Conservation (phyloP, 2,329 filamentous ascomycete species). For the Sporothrix inflata region DNA sequence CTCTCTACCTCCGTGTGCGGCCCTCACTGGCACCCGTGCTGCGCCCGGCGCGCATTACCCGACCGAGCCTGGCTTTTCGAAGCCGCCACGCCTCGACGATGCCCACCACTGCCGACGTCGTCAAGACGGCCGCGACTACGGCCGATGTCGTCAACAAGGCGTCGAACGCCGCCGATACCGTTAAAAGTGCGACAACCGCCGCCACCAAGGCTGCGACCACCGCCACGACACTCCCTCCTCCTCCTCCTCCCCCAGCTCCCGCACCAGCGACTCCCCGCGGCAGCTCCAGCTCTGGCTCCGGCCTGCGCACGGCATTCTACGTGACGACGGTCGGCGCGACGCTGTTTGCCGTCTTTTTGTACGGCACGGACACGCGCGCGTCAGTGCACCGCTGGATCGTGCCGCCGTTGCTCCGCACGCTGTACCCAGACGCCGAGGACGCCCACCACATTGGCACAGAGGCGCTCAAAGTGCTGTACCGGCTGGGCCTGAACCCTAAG, state of each 20-base stretch:
- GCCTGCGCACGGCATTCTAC: slow-evolving; percentile 46
- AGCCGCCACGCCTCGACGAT: not conserved
- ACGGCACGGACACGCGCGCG: slow-evolving; percentile 74
- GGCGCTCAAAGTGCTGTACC: slow-evolving; percentile 72
- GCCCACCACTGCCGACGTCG: not conserved
- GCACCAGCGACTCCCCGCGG: not conserved
- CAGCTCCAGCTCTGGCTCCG: slow-evolving; percentile 30
- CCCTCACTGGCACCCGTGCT: slow-evolving; percentile 33
- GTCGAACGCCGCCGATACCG: not conserved
- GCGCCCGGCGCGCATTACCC: slow-evolving; percentile 12
- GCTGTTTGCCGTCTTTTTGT: slow-evolving; percentile 61
- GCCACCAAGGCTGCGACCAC: not conserved
- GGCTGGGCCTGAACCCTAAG: slow-evolving; percentile 75
- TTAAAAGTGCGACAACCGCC: not conserved
- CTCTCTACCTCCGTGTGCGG: slow-evolving; percentile 38
- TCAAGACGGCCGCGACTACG: not conserved
- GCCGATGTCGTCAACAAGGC: not conserved
- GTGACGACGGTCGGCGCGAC: slow-evolving; percentile 48
- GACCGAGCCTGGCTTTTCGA: not conserved
- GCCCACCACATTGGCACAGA: slow-evolving; percentile 82
- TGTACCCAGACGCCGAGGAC: slow-evolving; percentile 81
- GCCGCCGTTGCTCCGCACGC: slow-evolving; percentile 65
- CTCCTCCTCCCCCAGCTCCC: not conserved
- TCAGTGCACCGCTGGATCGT: slow-evolving; percentile 70
- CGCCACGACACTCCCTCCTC: slow-evolving; percentile 17